Base-by-base conservation (phyloP, 176 grass and related monocot species). In the Aegilops bicornis region DNA sequence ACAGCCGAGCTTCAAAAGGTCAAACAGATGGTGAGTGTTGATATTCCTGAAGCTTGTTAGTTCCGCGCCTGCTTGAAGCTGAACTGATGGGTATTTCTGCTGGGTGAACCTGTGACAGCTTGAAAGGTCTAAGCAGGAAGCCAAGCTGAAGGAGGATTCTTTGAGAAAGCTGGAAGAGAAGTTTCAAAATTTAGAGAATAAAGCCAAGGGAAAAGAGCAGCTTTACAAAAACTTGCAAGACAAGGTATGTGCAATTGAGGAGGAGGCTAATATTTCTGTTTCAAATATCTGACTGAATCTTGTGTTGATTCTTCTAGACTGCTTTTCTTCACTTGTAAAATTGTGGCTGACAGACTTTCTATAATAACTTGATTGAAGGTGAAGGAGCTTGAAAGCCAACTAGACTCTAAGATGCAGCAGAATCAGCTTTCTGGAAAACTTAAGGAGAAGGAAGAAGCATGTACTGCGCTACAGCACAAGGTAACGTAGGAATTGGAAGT, bases 91-190 rank as follows among this genome's bases (percentile, higher is more conserved):
- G 39, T 35, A 33, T 81, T 82, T 69, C 31, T 45, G 81, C 45
- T 48, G 45, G 17, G 20, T 45, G 52, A 82, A 74, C 94, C 8
- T 88, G 80, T 80, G 69, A 45, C 87, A 99, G 97, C 85, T 96
- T 87, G 97, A 99, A 88, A 99, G 87, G 86, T 67, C 85, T 72
- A 99, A 89, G 75, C 94, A 99, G 45, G 97, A 99, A 62, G 81
- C 67, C 54, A 94, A 90, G 85, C 43, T 88, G 76, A 96, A 96
- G 85, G 97, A 99, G 42, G 92, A 99, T 45, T 89, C 84, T 42
- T 88, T 99, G 74, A 87, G 85, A 79, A 99, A 94, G 83, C 76
- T 94, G 33, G 97, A 99, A 76, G 97, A 98, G 45, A 92, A 83
- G 23, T 88, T 87, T 47, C 92, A 94, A 45, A 95, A 90, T 82